These are phyloP conservation scores for Paramecium caudatum DNA, from an alignment of 73 alveolate genomes.

Conservation along the genomic window DNA sequence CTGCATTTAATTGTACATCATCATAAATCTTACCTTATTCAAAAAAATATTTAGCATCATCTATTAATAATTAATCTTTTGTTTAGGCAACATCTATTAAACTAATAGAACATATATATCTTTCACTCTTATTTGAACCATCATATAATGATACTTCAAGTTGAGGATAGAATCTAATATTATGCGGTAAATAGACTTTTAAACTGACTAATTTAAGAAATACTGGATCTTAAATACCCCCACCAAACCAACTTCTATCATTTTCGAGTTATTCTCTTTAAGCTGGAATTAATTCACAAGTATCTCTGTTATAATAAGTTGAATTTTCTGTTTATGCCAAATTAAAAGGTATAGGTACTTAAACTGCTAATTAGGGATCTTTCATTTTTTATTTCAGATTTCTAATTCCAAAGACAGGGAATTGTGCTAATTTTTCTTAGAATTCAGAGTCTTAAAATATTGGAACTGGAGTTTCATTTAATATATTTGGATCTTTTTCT, in stretches of 20 bases:
- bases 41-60: constrained; percentile 57
- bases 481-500: not conserved
- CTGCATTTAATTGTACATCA: constrained; percentile 70
- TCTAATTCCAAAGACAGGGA: constrained; percentile 80
- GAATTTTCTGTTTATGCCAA: constrained; percentile 1
- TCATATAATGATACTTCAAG: constrained; percentile 66
- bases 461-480: not conserved
- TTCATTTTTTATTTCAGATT: constrained; percentile 71
- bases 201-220: constrained; percentile 9
- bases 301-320: constrained; percentile 49
- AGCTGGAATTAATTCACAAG: constrained; percentile 13
- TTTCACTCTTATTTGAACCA: constrained; percentile 33
- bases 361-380: constrained; percentile 69
- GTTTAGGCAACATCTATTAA: constrained; percentile 60
- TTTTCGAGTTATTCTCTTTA: constrained; percentile 16
- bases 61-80: constrained; percentile 2
- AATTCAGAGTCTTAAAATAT: constrained; percentile 54
- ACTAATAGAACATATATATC: constrained; percentile 52
- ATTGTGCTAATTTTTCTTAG: not conserved
- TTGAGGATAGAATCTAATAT: constrained; percentile 51
- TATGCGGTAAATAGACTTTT: constrained; percentile 16
- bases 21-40: constrained; percentile 62
- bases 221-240: constrained; percentile 60
- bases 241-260: constrained; percentile 68
- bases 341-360: constrained; percentile 75